Conservation (phyloP, 2,329 filamentous ascomycete genomes). For the Arachnomyces sp. region DNA sequence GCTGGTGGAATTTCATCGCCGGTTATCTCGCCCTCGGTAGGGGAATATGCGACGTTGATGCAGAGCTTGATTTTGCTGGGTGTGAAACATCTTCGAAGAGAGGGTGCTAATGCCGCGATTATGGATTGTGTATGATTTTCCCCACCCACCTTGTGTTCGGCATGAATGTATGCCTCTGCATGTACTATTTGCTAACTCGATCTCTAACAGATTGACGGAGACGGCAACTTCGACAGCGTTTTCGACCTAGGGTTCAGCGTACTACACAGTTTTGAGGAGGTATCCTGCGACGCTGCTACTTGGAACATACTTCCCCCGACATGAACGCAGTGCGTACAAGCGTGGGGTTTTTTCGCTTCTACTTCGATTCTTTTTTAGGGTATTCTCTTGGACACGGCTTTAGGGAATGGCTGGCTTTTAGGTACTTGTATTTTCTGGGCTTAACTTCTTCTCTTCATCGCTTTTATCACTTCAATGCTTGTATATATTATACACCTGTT, state of each 20-base stretch:
- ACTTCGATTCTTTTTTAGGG: too few relatives aligned
- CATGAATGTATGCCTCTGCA: neutral
- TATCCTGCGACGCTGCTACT: conserved; percentile 58
- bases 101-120: conserved; percentile 64
- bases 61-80: conserved; percentile 75
- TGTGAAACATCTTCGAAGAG: conserved; percentile 70
- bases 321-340: too few relatives aligned
- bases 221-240: conserved; percentile 65
- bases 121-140: conserved; percentile 64
- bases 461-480: too few relatives aligned
- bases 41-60: conserved; percentile 61
- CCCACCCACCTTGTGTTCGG: neutral
- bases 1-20: conserved; percentile 74
- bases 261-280: conserved; percentile 72
- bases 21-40: conserved; percentile 60
- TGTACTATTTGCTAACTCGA: neutral
- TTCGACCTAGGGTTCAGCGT: conserved; percentile 72
- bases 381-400: neutral
- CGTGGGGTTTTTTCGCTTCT: too few relatives aligned
- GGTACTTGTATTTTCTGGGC: neutral
- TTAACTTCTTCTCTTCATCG: too few relatives aligned
- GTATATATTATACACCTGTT: too few relatives aligned
- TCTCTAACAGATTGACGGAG: conserved; percentile 52
- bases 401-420: neutral
- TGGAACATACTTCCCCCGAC: conserved; percentile 48